These are phyloP conservation scores for Pseudozyma hubeiensis DNA, from an alignment of 1,284 basidiomycete genomes.

Conservation along the genomic window DNA sequence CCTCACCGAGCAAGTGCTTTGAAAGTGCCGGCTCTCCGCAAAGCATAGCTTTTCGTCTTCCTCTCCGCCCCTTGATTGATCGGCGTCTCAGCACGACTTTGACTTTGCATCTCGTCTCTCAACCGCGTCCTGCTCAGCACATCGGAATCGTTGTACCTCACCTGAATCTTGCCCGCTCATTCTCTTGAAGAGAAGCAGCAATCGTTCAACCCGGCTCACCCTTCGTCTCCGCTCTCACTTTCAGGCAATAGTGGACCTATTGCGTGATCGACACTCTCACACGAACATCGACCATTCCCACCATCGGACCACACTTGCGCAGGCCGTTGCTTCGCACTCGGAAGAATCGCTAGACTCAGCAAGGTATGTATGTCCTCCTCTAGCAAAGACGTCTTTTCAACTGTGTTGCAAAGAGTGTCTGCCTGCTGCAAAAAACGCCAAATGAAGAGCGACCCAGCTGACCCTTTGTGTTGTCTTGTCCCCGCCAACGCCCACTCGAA, in stretches of 20 bases:
- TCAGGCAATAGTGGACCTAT: conserved; percentile 15
- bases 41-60: neutral
- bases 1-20: conserved; percentile 25
- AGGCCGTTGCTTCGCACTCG: neutral
- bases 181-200: conserved; percentile 19
- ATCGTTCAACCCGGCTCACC: neutral
- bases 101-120: neutral
- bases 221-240: conserved; percentile 8
- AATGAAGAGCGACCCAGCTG: conserved; percentile 25
- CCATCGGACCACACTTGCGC: neutral
- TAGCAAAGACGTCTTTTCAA: neutral
- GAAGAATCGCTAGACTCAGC: neutral
- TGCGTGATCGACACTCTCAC: neutral
- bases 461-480: conserved; percentile 1
- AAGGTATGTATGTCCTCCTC: conserved; percentile 9
- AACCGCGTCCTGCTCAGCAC: conserved; percentile 19
- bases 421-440: neutral
- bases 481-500: neutral
- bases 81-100: neutral
- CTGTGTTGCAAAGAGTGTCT: neutral
- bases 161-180: neutral
- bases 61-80: neutral
- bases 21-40: conserved; percentile 25
- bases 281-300: neutral
- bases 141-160: conserved; percentile 6